phyloP scores from a whole-genome alignment of 2,329 filamentous ascomycete genomes.

The Cercospora sp. region DNA sequence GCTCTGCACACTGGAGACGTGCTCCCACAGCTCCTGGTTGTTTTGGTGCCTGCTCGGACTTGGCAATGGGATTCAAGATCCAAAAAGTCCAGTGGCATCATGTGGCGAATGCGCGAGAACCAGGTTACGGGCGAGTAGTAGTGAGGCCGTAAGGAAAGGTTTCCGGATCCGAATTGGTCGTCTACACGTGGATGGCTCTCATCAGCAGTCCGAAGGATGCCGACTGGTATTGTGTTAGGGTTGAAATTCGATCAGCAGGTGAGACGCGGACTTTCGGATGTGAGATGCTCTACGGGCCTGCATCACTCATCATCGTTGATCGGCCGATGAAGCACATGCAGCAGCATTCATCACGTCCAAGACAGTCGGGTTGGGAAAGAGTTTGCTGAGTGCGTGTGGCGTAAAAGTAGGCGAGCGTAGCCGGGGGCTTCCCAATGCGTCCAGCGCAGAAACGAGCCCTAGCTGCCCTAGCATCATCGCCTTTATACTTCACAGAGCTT shows the following conservation, averaged over 20 bases:
- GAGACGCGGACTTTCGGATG: background rate
- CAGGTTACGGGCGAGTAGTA: background rate
- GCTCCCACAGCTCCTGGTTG: background rate
- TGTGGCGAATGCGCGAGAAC: background rate
- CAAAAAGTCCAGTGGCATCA: background rate
- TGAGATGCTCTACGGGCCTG: background rate
- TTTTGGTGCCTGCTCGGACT: background rate
- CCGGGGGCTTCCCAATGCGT: background rate
- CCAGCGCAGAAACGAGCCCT: conserved; percentile 1
- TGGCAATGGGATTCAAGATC: background rate
- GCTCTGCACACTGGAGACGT: background rate
- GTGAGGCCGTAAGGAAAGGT: background rate
- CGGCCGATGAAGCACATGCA: background rate
- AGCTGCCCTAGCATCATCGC: background rate
- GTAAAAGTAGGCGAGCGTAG: background rate
- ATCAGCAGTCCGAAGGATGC: background rate
- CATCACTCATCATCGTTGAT: background rate
- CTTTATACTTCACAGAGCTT: background rate
- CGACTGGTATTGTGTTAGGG: background rate
- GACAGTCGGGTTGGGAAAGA: background rate
- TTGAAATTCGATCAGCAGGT: background rate
- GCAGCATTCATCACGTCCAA: background rate
- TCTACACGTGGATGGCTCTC: background rate
- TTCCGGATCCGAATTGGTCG: background rate
- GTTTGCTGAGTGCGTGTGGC: background rate